Conservation (phyloP, 768 basidiomycete genomes). For the Suillus subaureus region DNA sequence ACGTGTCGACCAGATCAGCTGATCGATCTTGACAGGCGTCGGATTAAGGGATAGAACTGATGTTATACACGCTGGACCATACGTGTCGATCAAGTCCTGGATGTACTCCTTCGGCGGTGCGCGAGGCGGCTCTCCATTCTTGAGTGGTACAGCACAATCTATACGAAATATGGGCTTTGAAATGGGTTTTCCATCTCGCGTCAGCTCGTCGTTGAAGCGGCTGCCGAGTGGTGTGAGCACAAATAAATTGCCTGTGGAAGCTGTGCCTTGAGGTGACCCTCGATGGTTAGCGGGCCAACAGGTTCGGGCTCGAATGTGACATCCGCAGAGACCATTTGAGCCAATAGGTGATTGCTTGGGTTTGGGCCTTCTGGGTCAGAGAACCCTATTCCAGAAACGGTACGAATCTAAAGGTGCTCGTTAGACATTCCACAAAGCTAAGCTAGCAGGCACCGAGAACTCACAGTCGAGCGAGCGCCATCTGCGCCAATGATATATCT, state of each 20-base stretch:
- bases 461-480: conserved; percentile 47
- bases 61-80: not conserved
- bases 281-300: not conserved
- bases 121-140: conserved; percentile 32
- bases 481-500: conserved; percentile 55
- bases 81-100: conserved; percentile 1
- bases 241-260: conserved; percentile 31
- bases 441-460: conserved; percentile 9
- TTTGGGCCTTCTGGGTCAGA: conserved; percentile 40
- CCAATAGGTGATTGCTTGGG: conserved; percentile 23
- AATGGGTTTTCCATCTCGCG: not conserved
- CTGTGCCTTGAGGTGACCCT: conserved; percentile 22
- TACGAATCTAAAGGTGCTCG: conserved; percentile 40
- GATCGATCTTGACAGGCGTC: conserved; percentile 34
- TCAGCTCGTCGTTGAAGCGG: not conserved
- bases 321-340: conserved; percentile 50
- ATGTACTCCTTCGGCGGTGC: conserved; percentile 5
- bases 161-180: conserved; percentile 36
- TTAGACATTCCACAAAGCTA: conserved; percentile 1
- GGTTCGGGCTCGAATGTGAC: conserved; percentile 40
- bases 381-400: conserved; percentile 43
- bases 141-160: conserved; percentile 36
- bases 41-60: conserved; percentile 5
- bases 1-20: conserved; percentile 43
- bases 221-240: conserved; percentile 36